Base-by-base conservation (phyloP, 768 basidiomycete genomes). In the Mycena alexandri region DNA sequence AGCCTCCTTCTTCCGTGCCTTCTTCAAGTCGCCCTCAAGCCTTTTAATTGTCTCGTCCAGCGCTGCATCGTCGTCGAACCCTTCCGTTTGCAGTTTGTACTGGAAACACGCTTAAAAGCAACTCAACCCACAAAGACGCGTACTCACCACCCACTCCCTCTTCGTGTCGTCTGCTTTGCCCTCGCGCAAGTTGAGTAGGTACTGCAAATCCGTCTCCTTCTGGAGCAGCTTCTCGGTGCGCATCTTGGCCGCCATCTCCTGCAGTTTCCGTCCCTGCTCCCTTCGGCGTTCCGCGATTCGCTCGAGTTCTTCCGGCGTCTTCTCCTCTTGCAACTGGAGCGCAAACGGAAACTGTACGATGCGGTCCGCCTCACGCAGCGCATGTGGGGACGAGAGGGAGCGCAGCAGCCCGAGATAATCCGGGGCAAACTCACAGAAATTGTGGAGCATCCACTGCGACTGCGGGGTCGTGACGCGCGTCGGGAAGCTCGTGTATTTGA, bases 401-500 rank as follows among this genome's bases (percentile, higher is more conserved):
- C 86, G 86, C n/a, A 98, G 82, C 29, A 89, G 86, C 0, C 81
- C 77, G 0, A 85, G 79, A 75, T 98, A 99, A 77, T 97, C 91
- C 0, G 86, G 78, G 0, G 95, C 84, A 72, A 96, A 92, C 77
- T 91, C 90, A 77, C 94, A 95, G 72, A 94, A 91, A 53, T 89
- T 93, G 63, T 92, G 92, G 29, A 94, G 83, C 89, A 99, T 95
- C 90, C 94, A 96, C 95, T 98, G 69, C 8, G 95, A 88, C 73
- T 98, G 97, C 0, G 82, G 75, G 17, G 86, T 75, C 0, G 93
- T 93, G 13, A 98, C 88, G 47, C 94, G 90, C 1, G 92, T 93
- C 7, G 95, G 93, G 77, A 99, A 99, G 51, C 85, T 91, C 29
- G 97, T 93, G 75, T 99, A 98, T 78, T 99, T 99, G 41, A 99